A percentile compares a stretch with the other conserved stretches of the same genome.
These are phyloP conservation scores for Fusarium haematococcum DNA, from an alignment of 2,329 filamentous ascomycete genomes.

Conservation along the genomic window DNA sequence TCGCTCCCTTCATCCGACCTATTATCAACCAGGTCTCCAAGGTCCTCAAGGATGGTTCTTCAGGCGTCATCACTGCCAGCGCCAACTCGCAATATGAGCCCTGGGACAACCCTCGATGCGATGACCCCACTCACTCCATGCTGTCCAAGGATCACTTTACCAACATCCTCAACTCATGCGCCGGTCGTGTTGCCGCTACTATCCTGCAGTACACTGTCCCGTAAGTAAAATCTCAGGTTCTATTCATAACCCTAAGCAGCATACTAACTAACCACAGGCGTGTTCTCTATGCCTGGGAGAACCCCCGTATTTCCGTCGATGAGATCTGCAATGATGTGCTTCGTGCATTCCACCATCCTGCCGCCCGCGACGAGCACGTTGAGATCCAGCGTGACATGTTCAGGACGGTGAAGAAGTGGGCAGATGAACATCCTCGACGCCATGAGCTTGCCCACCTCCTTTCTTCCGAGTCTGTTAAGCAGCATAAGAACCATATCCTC, in stretches of 20 bases:
- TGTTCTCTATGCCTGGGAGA: slow-evolving; percentile 92
- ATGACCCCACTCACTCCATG: slow-evolving; percentile 85
- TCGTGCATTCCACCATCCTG: slow-evolving; percentile 90
- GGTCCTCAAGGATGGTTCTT: slow-evolving; percentile 86
- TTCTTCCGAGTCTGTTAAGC: slow-evolving; percentile 83
- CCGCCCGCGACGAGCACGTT: slow-evolving; percentile 77
- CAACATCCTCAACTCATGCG: slow-evolving; percentile 81
- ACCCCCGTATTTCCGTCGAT: slow-evolving; percentile 83
- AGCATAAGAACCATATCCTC: slow-evolving; percentile 82
- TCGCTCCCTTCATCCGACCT: slow-evolving; percentile 91
- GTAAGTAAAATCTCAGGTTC: slow-evolving; percentile 54
- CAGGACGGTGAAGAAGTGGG: slow-evolving; percentile 85
- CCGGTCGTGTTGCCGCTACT: slow-evolving; percentile 77
- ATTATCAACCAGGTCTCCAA: slow-evolving; percentile 90
- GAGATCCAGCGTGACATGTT: slow-evolving; percentile 93
- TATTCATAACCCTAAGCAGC: background rate
- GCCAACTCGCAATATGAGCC: slow-evolving; percentile 82
- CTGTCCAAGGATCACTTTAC: slow-evolving; percentile 88
- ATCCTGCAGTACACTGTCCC: slow-evolving; percentile 90
- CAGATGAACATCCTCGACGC: slow-evolving; percentile 74
- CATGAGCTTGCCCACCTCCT: slow-evolving; percentile 80
- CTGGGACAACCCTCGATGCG: slow-evolving; percentile 80
- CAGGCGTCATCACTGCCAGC: slow-evolving; percentile 74
- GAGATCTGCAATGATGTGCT: slow-evolving; percentile 86
- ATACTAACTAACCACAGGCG: slow-evolving; percentile 61